Evolutionary conservation across 2,329 filamentous ascomycete genomes (phyloP).

Genomic region (Aspergillus sergii): DNA sequence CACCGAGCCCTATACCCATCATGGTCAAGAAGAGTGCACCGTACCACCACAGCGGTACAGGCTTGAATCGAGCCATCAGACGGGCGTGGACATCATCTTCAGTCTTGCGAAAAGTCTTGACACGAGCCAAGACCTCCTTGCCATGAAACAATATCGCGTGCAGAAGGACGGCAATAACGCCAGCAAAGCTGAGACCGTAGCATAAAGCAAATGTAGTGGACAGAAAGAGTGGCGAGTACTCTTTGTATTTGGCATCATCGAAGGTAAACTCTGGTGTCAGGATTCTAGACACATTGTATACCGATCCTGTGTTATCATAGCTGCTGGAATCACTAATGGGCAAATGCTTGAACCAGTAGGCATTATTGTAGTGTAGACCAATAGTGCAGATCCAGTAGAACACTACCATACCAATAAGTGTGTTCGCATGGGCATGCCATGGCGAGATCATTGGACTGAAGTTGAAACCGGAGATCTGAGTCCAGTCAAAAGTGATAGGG

Average conservation of each 20-base stretch:
- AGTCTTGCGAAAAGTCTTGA: constrained; percentile 59
- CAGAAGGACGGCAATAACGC: constrained; percentile 69
- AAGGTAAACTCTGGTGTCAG: constrained; percentile 64
- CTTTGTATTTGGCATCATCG: constrained; percentile 64
- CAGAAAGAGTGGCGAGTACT: constrained; percentile 63
- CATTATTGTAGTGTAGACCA: constrained; percentile 65
- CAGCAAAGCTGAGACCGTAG: constrained; percentile 73
- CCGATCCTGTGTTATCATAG: constrained; percentile 69
- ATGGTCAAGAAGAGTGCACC: constrained; percentile 49
- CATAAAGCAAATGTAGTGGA: constrained; percentile 71
- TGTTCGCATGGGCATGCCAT: constrained; percentile 75
- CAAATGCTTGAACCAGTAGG: constrained; percentile 66
- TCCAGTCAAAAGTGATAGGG: constrained; percentile 78
- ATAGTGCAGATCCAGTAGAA: constrained; percentile 66
- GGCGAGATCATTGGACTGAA: constrained; percentile 70
- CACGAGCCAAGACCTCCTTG: constrained; percentile 66
- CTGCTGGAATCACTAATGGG: constrained; percentile 71
- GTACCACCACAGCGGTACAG: constrained; percentile 63
- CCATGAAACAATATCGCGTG: constrained; percentile 70
- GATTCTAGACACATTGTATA: constrained; percentile 67
- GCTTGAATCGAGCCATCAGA: constrained; percentile 60
- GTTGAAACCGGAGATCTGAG: constrained; percentile 69
- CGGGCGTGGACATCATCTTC: constrained; percentile 57
- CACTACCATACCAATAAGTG: constrained; percentile 65
- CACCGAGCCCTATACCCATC: constrained; percentile 53